Evolutionary conservation across 2,329 filamentous ascomycete genomes (phyloP).

Genomic region (Aspergillus felis): DNA sequence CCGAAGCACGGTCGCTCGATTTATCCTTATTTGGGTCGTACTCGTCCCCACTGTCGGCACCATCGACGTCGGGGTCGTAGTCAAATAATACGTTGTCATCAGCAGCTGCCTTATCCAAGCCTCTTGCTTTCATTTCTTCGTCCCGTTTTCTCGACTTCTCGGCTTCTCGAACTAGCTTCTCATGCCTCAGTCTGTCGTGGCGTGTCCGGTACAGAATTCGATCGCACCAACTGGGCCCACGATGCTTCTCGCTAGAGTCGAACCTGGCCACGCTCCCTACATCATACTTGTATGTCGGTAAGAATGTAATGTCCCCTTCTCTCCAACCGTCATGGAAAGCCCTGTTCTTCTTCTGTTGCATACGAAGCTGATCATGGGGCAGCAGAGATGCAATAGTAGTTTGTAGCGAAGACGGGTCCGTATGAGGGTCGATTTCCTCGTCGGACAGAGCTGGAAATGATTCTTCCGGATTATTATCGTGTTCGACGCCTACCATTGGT

Average conservation of each 20-base stretch:
- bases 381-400: constrained; percentile 83
- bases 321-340: constrained; percentile 88
- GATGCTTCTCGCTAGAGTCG: constrained; percentile 90
- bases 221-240: constrained; percentile 95
- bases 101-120: constrained; percentile 67
- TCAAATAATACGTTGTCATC: constrained; percentile 85
- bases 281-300: constrained; percentile 98
- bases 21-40: constrained; percentile 54
- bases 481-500: constrained; percentile 6
- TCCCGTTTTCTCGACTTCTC: constrained; percentile 67
- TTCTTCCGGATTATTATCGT: constrained; percentile 7
- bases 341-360: constrained; percentile 70
- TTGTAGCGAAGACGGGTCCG: constrained; percentile 81
- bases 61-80: constrained; percentile 81
- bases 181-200: constrained; percentile 63
- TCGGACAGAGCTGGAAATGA: constrained; percentile 37
- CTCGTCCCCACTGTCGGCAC: constrained; percentile 52
- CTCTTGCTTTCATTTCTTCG: constrained; percentile 77
- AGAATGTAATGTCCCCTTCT: constrained; percentile 80
- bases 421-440: constrained; percentile 65
- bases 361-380: constrained; percentile 80
- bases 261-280: constrained; percentile 88
- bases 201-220: constrained; percentile 82
- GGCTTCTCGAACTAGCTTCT: constrained; percentile 60
- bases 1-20: constrained; percentile 39